Percentiles rank a stretch among this genome's conserved stretches.
These are phyloP conservation scores for Hanseniaspora taiwanica DNA, from an alignment of 805 yeast species.

Conservation along the genomic window DNA sequence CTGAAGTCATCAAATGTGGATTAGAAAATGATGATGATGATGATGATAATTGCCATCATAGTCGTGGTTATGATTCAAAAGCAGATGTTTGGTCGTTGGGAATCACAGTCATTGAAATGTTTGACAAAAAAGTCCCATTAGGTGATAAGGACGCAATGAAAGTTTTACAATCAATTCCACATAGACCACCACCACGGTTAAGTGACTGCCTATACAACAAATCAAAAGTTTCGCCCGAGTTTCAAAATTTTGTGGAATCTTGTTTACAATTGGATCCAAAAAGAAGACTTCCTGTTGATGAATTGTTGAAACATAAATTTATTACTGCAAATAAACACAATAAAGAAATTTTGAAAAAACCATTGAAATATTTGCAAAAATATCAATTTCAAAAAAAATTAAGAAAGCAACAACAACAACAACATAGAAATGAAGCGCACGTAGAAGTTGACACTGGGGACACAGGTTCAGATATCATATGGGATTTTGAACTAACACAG, in stretches of 20 bases:
- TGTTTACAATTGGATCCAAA: slow-evolving; percentile 60
- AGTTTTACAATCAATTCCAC: slow-evolving; percentile 59
- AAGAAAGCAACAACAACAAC: slow-evolving; percentile 25
- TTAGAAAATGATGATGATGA: slow-evolving; percentile 7
- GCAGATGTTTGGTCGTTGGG: slow-evolving; percentile 97
- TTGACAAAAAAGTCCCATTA: slow-evolving; percentile 73
- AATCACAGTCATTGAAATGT: slow-evolving; percentile 76
- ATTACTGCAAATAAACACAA: slow-evolving; percentile 26
- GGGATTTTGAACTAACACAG: too few relatives aligned
- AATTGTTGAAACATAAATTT: slow-evolving; percentile 42
- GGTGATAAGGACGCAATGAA: slow-evolving; percentile 63
- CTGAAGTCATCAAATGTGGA: slow-evolving; percentile 60
- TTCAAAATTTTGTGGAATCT: slow-evolving; percentile 43
- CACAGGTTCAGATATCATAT: too few relatives aligned
- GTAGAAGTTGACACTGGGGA: too few relatives aligned
- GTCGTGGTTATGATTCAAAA: slow-evolving; percentile 75
- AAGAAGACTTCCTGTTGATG: slow-evolving; percentile 47
- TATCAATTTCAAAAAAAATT: slow-evolving; percentile 13
- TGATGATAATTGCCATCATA: too few relatives aligned
- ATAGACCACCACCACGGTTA: slow-evolving; percentile 46
- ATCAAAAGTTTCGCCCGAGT: slow-evolving; percentile 14
- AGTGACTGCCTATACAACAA: slow-evolving; percentile 22
- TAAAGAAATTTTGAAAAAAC: slow-evolving; percentile 27
- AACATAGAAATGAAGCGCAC: too few relatives aligned
- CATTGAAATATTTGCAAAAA: slow-evolving; percentile 25